Conservation (phyloP, 106 monocot genomes). For the Allium cepa region DNA sequence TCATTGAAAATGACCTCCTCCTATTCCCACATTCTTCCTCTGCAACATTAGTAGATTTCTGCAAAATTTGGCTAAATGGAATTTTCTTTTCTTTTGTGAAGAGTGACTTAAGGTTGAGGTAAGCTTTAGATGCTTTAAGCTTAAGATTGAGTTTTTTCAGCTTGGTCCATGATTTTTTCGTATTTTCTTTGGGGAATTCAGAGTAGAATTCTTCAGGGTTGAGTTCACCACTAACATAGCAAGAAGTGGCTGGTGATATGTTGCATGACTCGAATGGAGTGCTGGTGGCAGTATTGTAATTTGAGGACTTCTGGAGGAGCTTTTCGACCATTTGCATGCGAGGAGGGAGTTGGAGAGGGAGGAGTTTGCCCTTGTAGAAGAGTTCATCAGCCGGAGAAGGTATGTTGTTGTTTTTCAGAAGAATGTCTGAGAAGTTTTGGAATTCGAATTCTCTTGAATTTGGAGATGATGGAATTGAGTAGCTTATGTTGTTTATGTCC, state of each 20-base stretch:
- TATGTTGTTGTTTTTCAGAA: background rate
- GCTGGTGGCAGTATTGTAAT: background rate
- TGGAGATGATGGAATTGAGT: conserved; percentile 8
- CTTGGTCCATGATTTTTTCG: conserved; percentile 41
- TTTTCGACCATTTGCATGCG: conserved; percentile 40
- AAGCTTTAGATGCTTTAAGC: conserved; percentile 59
- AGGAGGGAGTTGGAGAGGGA: conserved; percentile 46
- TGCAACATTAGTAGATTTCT: background rate
- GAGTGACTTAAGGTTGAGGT: conserved; percentile 44
- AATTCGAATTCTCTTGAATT: conserved; percentile 42
- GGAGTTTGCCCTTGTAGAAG: conserved; percentile 60
- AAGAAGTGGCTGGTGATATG: conserved; percentile 59
- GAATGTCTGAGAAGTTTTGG: conserved; percentile 10
- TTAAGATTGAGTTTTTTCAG: conserved; percentile 49
- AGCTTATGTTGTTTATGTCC: conserved; percentile 20
- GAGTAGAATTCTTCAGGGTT: conserved; percentile 46
- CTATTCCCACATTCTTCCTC: conserved; percentile 12
- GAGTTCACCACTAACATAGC: conserved; percentile 55
- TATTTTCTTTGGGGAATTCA: background rate
- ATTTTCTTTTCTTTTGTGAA: conserved; percentile 39
- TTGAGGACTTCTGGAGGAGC: conserved; percentile 15
- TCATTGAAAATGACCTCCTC: conserved; percentile 63
- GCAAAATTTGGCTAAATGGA: conserved; percentile 38
- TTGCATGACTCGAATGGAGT: conserved; percentile 34
- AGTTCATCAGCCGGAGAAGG: conserved; percentile 53